Evolutionary conservation across 352 stramenopile species (phyloP).

Genomic region (Globisporangium parvum): DNA sequence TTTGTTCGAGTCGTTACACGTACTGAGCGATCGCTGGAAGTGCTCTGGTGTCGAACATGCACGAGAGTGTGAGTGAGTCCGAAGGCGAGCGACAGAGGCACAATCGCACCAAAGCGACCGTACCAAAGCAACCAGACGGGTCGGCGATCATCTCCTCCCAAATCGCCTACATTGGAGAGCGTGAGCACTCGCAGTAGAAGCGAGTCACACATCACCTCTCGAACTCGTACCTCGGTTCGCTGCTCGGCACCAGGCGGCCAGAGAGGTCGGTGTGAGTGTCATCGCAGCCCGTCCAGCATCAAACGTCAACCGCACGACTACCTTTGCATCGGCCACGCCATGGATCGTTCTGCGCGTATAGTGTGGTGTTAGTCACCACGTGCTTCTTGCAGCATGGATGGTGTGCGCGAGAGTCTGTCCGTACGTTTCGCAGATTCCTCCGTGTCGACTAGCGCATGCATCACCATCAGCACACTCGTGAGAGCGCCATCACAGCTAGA

Average conservation of each 20-base stretch:
- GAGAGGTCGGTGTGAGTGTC: too few species aligned
- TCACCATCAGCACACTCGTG: background rate
- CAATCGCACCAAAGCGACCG: background rate
- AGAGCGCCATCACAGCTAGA: background rate
- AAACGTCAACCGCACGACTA: slow-evolving; percentile 6
- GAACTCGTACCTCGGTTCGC: slow-evolving; percentile 6
- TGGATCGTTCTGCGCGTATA: slow-evolving; percentile 47
- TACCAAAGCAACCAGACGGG: slow-evolving; percentile 73
- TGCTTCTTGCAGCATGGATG: background rate
- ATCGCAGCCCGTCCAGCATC: background rate
- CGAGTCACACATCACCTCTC: background rate
- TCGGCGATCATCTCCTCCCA: slow-evolving; percentile 89
- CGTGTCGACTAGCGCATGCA: slow-evolving; percentile 18
- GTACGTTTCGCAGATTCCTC: slow-evolving; percentile 68
- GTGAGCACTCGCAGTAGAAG: background rate
- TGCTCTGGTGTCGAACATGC: slow-evolving; percentile 34
- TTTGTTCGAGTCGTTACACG: background rate
- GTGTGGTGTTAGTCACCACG: background rate
- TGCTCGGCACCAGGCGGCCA: background rate
- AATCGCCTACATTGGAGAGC: slow-evolving; percentile 38
- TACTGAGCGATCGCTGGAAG: slow-evolving; percentile 70
- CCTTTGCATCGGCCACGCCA: slow-evolving; percentile 54
- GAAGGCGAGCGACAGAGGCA: background rate
- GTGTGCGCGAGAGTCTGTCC: background rate
- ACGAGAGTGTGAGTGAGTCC: background rate